Evolutionary conservation across 495 filamentous ascomycete species (phyloP), one percentile per base, ranked within the genome.

Genomic region (Penicillium riverlandense): DNA sequence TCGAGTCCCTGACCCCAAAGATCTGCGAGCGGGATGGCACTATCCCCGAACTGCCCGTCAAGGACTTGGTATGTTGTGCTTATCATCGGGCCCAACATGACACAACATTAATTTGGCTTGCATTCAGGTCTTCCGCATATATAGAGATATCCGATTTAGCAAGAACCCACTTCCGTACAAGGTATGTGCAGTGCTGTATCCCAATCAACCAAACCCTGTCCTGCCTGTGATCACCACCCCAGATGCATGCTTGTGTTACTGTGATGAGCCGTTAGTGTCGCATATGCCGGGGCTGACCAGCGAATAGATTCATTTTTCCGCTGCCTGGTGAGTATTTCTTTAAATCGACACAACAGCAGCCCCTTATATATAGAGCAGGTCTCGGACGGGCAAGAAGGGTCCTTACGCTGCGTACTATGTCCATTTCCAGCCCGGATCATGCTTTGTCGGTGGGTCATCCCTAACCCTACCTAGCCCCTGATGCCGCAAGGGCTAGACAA

Each of bases 111-210:
- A 47, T 34, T 11, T 15, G 16, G 13, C 11, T 14, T 34, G 14
- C 11, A 40, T 6, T 33, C 54, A 82, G 74, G 75, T 89, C 16
- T 92, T 91, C 53, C 79, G 89, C 35, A 90, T 95, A 37, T 88
- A 95, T 55, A 72, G 88, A 39, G 89, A 94, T 57, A 73, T 90
- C 15, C 70, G 86, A 13, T 91, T 90, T 58, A 82, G 69, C 58
- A 78, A 85, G 15, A 83, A 94, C 51, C 85, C 76, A 29, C 90
- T 87, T 2, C 88, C 88, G 1, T 95, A 95, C 62, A 95, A 92
- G 74, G 84, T 85, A 69, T 53, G 69, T 22, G 9, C 32, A 34
- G 32, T 12, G 33, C 22, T 35, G 32, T 29, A 15, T 35, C 38
- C 40, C 45, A 34, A 14, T 27, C 38, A 46, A 40, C 34, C 43